Base-by-base conservation (phyloP, 345 rosid genomes). In the Camelina sativa region DNA sequence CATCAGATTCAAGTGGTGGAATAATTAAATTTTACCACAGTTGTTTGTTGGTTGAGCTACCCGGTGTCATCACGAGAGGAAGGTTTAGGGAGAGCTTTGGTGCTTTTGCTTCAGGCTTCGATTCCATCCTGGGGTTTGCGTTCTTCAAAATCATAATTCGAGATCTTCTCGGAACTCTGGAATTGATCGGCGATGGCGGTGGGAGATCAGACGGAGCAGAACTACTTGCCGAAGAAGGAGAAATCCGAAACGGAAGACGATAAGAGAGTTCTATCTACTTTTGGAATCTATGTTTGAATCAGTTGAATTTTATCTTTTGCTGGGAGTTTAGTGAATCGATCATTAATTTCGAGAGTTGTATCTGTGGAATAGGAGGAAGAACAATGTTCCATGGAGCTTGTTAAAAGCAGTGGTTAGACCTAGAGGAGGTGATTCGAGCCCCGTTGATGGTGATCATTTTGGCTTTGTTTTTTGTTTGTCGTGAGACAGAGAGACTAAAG, bases 371-470 rank as follows among this genome's bases (percentile, higher is more conserved):
- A 95, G 97, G 96, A 92, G 87, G 81, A 83, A 84, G 87, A 90
- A 92, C 28, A 95, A 92, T 77, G 85, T 81, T 62, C 88, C 97
- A 2, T 97, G 97, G 62, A 91, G 96, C 81, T 81, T 95, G 77
- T 80, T 95, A 94, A 95, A 92, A 80, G 99, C 98, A 20, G 53
- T 86, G 80, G 83, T 90, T 76, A 90, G 97, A 69, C 90, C 98
- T 40, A 96, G 96, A 16, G 97, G 94, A 12, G 98, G 92, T 47
- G 97, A 92, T 62, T 83, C 87, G 22, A 83, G 73, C 46, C 99
- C 99, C 0, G 74, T 85, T 0, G 96, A 95, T 54, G 98, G 96
- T 81, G 97, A 95, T 85, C 99, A 95, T 17, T 17, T 17, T 0
- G 17, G 17, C 17, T 17, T 17, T 17, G 17, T 17, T 17, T n/a